Evolutionary conservation across 352 stramenopile species (phyloP), one percentile per base, ranked within the genome.

Genomic region (Pseudoperonospora humuli): DNA sequence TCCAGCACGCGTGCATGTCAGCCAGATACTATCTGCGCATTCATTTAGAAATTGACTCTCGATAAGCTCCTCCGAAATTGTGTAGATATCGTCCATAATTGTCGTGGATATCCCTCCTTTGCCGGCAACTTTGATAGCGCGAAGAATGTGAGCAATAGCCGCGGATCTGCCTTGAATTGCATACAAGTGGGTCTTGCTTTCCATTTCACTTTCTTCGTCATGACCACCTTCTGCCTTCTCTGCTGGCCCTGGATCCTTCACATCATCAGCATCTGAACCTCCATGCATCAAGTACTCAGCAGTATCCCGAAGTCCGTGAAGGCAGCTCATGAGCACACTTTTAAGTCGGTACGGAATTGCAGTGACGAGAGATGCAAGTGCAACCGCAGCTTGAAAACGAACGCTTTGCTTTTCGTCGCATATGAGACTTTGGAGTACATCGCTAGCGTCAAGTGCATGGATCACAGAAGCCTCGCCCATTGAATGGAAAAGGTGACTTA

Each of bases 1-100:
- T 11, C 82, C 82, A 37, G 76, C 82, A 11, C 82, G 79, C 5
- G 82, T 93, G 43, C 79, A 93, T 8, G 82, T 93, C 24, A 93
- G 57, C 82, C 82, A 93, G 23, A 92, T 74, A 41, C 79, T 89
- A 48, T 93, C 82, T 2, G 64, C 57, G 45, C 73, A 89, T 17
- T 74, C 66, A 45, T 80, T 75, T 15, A 79, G 52, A 39, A 88
- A 92, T 45, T 93, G 82, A 33, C 73, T 89, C 32, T 83, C 75
- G 7, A 93, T 58, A 27, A 93, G 69, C 34, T 73, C 59, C 39
- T 86, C 73, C 0, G 81, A 82, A 13, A 87, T 67, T 21, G 55
- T 50, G 34, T 87, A 74, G 11, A 91, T 70, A 19, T 80, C 74
- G 6, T 73, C 64, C 28, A 87, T 68, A 29, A 77, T 57, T 10